Evolutionary conservation across 257 asterid species (phyloP).

Genomic region (Solanum dulcamara): DNA sequence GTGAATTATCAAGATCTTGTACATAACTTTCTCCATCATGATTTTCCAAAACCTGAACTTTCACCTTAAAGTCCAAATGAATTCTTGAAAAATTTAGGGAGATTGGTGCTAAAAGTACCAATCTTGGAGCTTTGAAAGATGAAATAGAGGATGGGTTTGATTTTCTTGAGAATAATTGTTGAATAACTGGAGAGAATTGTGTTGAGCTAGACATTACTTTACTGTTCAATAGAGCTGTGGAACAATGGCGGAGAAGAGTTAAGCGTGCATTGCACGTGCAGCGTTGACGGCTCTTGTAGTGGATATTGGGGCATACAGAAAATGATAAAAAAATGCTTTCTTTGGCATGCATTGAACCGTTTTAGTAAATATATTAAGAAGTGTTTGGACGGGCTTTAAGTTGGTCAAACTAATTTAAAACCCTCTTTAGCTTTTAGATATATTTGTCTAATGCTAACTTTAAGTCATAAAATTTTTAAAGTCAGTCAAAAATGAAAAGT

Average conservation of each 20-base stretch:
- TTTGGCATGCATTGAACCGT: too few species aligned
- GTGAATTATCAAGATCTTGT: conserved; percentile 8
- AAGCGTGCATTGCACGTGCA: not conserved
- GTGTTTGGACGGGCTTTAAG: too few species aligned
- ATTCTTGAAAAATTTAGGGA: not conserved
- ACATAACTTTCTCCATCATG: not conserved
- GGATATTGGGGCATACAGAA: not conserved
- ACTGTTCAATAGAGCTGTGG: not conserved
- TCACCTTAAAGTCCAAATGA: not conserved
- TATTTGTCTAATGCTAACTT: too few species aligned
- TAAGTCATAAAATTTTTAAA: too few species aligned
- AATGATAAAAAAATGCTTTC: not conserved
- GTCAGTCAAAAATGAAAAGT: too few species aligned
- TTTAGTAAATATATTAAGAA: too few species aligned
- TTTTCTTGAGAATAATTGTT: not conserved
- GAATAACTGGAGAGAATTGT: not conserved
- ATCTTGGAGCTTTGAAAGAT: not conserved
- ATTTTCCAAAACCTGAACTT: not conserved
- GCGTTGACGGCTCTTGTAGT: not conserved
- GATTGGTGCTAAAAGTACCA: not conserved
- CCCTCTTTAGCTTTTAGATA: too few species aligned
- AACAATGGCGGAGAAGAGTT: not conserved
- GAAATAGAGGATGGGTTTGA: not conserved
- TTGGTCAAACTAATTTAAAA: too few species aligned
- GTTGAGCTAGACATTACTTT: not conserved